Base-by-base conservation (phyloP, 1,139 yeast species). In the Kurtzmaniella quercitrusa region DNA sequence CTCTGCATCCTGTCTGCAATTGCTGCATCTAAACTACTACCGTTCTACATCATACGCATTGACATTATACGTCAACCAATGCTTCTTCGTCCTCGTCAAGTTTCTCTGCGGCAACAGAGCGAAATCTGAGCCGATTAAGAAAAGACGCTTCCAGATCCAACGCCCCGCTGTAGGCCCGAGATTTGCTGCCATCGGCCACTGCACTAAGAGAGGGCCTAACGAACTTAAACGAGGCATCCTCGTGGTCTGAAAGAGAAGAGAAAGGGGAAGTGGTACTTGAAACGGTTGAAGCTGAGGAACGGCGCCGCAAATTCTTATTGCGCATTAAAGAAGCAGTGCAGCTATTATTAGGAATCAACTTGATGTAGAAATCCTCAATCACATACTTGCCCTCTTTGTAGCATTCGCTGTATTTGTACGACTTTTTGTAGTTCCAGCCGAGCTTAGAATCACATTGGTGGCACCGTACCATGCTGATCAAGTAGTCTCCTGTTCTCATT, bases 311-410 rank as follows among this genome's bases (percentile, higher is more conserved):
- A 29, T 44, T 44, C 19, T 42, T 29, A 27, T 44, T 44, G 33
- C 38, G 40, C 37, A 44, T 24, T 8, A 44, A 34, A 12, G 46
- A 21, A 12, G 44, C 46, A 14, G 46, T 44, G 15, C 42, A 44
- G 25, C 46, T 41, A 34, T 44, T 44, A 24, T 44, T 44, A 7
- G 46, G 41, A 7, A 44, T 44, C 12, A 19, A 14, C 24, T 38
- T 44, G 10, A 44, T 41, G 27, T 24, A 68, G 37, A 57, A 57
- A 43, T 63, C 66, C 63, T 87, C 95, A 57, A 88, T 79, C 40
- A 87, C 91, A 59, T 68, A 87, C 58, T 83, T 82, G 41, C 90
- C 89, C 58, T 82, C 93, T 59, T 89, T 88, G 60, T 88, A 88
- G 48, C 70, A 67, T 61, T 88, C 89, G 23, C 68, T 58, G 42